A percentile compares a stretch with the other conserved stretches of the same genome.
Evolutionary conservation across 2,329 filamentous ascomycete genomes (phyloP).

Genomic region (Metarhizium anisopliae): DNA sequence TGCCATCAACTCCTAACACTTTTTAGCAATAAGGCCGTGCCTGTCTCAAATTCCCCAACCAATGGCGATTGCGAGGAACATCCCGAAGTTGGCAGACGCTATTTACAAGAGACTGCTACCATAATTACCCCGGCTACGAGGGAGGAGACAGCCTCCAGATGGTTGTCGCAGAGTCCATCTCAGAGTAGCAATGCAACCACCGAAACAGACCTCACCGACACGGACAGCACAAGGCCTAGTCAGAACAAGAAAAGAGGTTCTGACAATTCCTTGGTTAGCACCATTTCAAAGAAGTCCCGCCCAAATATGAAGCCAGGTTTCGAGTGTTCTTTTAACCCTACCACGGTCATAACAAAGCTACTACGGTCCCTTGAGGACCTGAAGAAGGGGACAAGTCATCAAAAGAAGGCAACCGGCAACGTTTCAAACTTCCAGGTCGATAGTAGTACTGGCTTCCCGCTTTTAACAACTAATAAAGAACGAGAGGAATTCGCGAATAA

Average conservation of each 20-base stretch:
- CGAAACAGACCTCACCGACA: background rate
- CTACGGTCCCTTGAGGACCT: no score
- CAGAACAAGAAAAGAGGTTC: background rate
- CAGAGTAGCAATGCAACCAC: background rate
- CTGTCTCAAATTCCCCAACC: no score
- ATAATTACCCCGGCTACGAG: background rate
- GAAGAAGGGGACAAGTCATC: no score
- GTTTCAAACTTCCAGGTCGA: no score
- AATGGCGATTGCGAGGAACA: background rate
- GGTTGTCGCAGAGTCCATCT: background rate
- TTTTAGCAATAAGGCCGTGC: no score
- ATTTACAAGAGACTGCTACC: background rate
- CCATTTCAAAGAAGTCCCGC: background rate
- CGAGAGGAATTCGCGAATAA: background rate
- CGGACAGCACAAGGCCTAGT: background rate
- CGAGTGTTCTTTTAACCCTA: no score
- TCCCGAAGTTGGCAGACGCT: background rate
- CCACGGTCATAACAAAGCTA: no score
- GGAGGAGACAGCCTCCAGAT: background rate
- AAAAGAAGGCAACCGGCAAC: no score
- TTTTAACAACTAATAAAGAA: background rate
- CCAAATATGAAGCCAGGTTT: no score
- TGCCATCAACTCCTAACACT: no score
- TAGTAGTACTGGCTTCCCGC: background rate
- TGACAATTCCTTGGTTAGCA: background rate